These are phyloP conservation scores for Berberis thunbergii DNA, from an alignment of 164 flowering plant genomes.

Conservation along the genomic window DNA sequence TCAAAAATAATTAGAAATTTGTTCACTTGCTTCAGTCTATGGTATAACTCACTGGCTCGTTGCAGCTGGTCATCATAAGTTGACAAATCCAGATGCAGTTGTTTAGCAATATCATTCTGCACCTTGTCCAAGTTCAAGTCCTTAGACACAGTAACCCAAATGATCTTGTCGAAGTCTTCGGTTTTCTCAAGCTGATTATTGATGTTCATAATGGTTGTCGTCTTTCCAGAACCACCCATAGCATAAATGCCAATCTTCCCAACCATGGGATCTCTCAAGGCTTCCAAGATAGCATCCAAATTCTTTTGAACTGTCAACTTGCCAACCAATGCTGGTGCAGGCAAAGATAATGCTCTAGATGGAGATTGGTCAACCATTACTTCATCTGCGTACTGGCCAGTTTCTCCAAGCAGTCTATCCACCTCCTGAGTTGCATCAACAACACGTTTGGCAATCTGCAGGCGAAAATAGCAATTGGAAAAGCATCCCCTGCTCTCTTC, in stretches of 20 bases:
- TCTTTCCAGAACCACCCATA: conserved; percentile 16
- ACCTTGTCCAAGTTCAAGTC: conserved; percentile 5
- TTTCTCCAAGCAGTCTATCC: no score
- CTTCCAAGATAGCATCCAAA: neutral
- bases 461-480: no score
- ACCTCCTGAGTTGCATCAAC: no score
- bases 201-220: conserved; percentile 14
- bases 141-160: conserved; percentile 12
- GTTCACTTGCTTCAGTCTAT: neutral
- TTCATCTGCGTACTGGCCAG: no score
- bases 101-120: conserved; percentile 9
- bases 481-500: no score
- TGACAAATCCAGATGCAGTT: conserved; percentile 8
- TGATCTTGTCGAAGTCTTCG: conserved; percentile 7
- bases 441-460: no score
- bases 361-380: no score
- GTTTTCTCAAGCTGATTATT: conserved; percentile 8
- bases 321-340: neutral
- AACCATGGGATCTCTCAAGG: conserved; percentile 7
- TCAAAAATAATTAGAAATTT: conserved; percentile 13
- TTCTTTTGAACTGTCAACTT: neutral
- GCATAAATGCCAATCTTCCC: conserved; percentile 14
- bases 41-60: neutral
- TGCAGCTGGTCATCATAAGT: conserved; percentile 1
- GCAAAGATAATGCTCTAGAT: no score